Base-by-base conservation (phyloP, 768 basidiomycete species). In the Russula foetens region DNA sequence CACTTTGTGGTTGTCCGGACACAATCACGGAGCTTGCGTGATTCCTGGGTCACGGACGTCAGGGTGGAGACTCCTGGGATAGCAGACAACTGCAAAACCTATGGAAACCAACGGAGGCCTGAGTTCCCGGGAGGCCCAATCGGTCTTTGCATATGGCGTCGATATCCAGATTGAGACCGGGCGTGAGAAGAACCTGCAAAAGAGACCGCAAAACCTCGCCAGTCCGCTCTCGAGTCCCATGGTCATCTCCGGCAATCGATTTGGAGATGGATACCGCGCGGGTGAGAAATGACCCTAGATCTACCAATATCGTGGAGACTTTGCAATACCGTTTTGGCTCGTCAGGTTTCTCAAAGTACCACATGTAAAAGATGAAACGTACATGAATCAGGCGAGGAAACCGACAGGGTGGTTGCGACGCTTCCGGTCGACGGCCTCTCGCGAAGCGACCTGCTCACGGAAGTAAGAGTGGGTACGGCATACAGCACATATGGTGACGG, bases 91-190 rank as follows among this genome's bases (percentile, higher is more conserved):
- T 1, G 17, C 74, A 58, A 58, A 65, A 88, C 84, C 81, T 79
- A 23, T 75, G 68, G 50, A 80, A 73, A 9, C 87, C 86, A 28
- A 78, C 69, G 1, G 74, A 68, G 24, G 71, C 72, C 17, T 65
- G 68, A 1, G 80, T 76, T 21, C 68, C 68, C 1, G 62, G 53
- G 6, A 86, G 74, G 0, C 77, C 81, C 11, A 96, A 74, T 53
- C 81, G 82, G 4, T 77, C 75, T 44, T 73, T 73, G 65, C 88
- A 89, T 4, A 90, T 78, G 3, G 76, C 75, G 64, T 96, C 93
- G 23, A 90, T 84, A 43, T 82, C 85, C 0, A 74, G 68, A 63
- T 84, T 87, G 23, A 95, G 67, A 3, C 87, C 87, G 31, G 83
- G 84, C 0, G 89, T 87, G 38, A 93, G 68, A 15, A 92, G 69